Evolutionary conservation across 345 rosid genomes (phyloP).

Genomic region (Noccaea caerulescens): DNA sequence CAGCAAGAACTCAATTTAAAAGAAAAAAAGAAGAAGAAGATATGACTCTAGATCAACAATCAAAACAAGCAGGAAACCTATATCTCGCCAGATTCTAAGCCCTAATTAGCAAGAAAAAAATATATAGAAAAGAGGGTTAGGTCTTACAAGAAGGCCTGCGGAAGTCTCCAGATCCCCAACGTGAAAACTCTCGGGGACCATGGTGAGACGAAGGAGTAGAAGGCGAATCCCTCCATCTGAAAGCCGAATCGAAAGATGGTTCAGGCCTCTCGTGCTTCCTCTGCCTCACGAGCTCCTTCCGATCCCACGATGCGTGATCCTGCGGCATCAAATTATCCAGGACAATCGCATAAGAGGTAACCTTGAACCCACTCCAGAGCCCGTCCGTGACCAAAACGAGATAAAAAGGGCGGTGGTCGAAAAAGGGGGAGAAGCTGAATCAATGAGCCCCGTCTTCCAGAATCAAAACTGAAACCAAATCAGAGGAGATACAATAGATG

Average conservation of each 20-base stretch:
- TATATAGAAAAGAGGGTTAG: background rate
- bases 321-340: slow-evolving; percentile 80
- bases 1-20: background rate
- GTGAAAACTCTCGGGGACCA: slow-evolving; percentile 55
- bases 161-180: slow-evolving; percentile 76
- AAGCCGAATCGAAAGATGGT: slow-evolving; percentile 52
- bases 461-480: slow-evolving; percentile 27
- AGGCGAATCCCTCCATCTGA: slow-evolving; percentile 79
- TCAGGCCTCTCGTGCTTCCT: slow-evolving; percentile 88
- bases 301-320: slow-evolving; percentile 89
- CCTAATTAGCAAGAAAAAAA: slow-evolving; percentile 26
- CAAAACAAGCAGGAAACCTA: background rate
- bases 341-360: slow-evolving; percentile 50
- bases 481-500: background rate
- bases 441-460: slow-evolving; percentile 13
- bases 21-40: background rate
- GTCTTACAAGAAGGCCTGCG: slow-evolving; percentile 77
- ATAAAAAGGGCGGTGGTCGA: background rate
- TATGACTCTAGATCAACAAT: background rate
- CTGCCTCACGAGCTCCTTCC: slow-evolving; percentile 83
- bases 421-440: background rate
- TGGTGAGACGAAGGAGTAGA: slow-evolving; percentile 55
- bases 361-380: slow-evolving; percentile 35
- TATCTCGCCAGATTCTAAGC: background rate
- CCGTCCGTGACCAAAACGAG: slow-evolving; percentile 22